Conservation (phyloP, 2,329 filamentous ascomycete species). For the Hyphodiscus sp. region DNA sequence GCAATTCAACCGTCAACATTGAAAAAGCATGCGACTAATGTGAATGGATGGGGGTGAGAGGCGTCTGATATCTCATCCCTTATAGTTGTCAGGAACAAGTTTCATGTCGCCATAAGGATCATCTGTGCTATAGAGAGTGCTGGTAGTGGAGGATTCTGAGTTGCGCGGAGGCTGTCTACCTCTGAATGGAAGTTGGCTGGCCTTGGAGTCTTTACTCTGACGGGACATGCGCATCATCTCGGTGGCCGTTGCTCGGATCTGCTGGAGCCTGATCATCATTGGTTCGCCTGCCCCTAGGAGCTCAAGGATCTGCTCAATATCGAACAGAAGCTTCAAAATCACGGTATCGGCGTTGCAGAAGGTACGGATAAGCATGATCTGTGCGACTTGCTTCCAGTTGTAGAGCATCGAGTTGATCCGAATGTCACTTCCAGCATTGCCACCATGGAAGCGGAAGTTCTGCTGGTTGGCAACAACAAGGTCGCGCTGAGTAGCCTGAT, state of each 20-base stretch:
- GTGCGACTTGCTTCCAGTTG: constrained; percentile 41
- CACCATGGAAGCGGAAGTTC: constrained; percentile 39
- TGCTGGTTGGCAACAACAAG: constrained; percentile 40
- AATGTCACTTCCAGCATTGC: constrained; percentile 33
- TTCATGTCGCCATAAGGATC: constrained; percentile 20
- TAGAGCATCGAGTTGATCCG: constrained; percentile 36
- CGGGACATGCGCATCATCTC: constrained; percentile 19
- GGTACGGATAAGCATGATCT: constrained; percentile 41
- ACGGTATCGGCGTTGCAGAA: constrained; percentile 43
- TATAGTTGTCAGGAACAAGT: constrained; percentile 19
- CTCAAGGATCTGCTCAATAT: constrained; percentile 41
- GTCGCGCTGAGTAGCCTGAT: constrained; percentile 42
- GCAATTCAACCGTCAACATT: neutral
- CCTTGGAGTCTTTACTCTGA: constrained; percentile 8
- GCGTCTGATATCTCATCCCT: neutral
- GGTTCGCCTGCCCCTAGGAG: constrained; percentile 34
- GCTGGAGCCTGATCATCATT: constrained; percentile 24
- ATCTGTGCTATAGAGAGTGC: constrained; percentile 3
- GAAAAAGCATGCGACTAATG: no score
- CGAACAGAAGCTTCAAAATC: constrained; percentile 42
- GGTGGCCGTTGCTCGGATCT: constrained; percentile 21
- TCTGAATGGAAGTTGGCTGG: neutral
- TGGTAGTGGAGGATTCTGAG: constrained; percentile 4
- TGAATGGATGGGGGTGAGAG: neutral
- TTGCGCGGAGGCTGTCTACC: neutral